Evolutionary conservation across 345 rosid genomes (phyloP), one percentile per base, ranked within the genome.

Genomic region (Mangifera indica): DNA sequence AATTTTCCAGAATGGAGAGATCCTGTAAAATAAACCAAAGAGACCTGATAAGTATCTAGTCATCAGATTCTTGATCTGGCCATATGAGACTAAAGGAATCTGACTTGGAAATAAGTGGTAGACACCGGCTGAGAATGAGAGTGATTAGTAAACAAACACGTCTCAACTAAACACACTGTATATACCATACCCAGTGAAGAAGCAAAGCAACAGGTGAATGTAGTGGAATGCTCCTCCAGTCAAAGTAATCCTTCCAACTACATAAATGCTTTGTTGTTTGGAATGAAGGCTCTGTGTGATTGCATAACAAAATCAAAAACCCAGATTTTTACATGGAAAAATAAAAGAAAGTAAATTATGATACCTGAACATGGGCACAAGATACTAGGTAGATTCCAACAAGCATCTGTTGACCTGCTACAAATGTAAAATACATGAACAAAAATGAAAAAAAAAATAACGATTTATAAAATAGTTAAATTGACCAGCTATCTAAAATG

Each of bases 171-270:
- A 55, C 55, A 57, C 37, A 67, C 10, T 4, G 26, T 25, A 46
- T 15, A 74, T 52, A 26, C 24, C 80, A 71, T 94, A 95, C 99
- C 97, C 96, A 92, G 74, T 92, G 98, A 69, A 95, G 97, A 78
- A 92, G 90, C 76, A 95, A 75, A 76, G 96, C 90, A 75, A 80
- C 88, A 53, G 98, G 96, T 54, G 99, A 95, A 80, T 84, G 73
- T 17, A 91, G 60, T 4, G 94, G 94, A 63, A 95, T 82, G 83
- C 82, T 60, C 74, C 96, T 89, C 98, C 98, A 92, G 66, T 81
- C 88, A 57, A 80, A 95, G 79, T 89, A 91, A 71, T 91, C 91
- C 63, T 52, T 73, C 98, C 96, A 95, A 72, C 78, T 70, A 40
- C 63, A 69, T 68, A 93, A 73, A 70, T 52, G 60, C 15, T 69